phyloP scores from a whole-genome alignment of 2,329 filamentous ascomycete genomes.

The Diaporthe vaccinii region DNA sequence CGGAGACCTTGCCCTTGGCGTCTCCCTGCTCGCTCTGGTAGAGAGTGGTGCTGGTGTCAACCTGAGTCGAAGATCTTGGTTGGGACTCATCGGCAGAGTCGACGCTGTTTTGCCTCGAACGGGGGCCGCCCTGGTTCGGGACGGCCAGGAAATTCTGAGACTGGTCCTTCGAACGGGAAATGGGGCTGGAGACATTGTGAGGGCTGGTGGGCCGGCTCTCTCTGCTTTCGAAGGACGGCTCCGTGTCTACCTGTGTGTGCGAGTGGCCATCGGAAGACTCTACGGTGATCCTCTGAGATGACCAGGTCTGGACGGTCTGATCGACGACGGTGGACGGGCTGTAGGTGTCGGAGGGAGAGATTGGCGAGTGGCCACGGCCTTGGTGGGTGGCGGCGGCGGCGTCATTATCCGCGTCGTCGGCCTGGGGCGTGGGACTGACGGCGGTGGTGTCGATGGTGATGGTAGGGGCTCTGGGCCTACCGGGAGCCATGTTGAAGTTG shows the following conservation, averaged over 20 bases:
- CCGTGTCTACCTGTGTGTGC: slow-evolving; percentile 62
- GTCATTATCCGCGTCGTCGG: slow-evolving; percentile 50
- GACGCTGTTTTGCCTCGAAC: slow-evolving; percentile 77
- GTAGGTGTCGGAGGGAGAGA: slow-evolving; percentile 55
- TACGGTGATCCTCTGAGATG: slow-evolving; percentile 47
- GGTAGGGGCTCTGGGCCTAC: slow-evolving; percentile 59
- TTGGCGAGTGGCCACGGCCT: slow-evolving; percentile 50
- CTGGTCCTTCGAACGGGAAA: slow-evolving; percentile 61
- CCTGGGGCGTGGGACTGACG: slow-evolving; percentile 47
- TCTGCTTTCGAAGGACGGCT: slow-evolving; percentile 75
- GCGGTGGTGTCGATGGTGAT: slow-evolving; percentile 69
- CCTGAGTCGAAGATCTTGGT: slow-evolving; percentile 70
- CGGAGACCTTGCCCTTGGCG: slow-evolving; percentile 48
- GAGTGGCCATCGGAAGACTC: slow-evolving; percentile 44
- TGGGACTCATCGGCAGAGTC: slow-evolving; percentile 75
- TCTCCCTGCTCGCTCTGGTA: slow-evolving; percentile 56
- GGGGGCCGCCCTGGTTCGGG: slow-evolving; percentile 62
- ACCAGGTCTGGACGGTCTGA: slow-evolving; percentile 47
- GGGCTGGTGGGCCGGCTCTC: slow-evolving; percentile 79
- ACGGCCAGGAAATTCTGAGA: slow-evolving; percentile 72
- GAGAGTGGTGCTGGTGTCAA: slow-evolving; percentile 67
- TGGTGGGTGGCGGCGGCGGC: slow-evolving; percentile 44
- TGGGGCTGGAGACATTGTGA: slow-evolving; percentile 77
- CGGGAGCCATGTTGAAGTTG: slow-evolving; percentile 43
- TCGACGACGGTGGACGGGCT: slow-evolving; percentile 57